phyloP scores from a whole-genome alignment of 2,329 filamentous ascomycete species.

The Aspergillus quadricinctus region DNA sequence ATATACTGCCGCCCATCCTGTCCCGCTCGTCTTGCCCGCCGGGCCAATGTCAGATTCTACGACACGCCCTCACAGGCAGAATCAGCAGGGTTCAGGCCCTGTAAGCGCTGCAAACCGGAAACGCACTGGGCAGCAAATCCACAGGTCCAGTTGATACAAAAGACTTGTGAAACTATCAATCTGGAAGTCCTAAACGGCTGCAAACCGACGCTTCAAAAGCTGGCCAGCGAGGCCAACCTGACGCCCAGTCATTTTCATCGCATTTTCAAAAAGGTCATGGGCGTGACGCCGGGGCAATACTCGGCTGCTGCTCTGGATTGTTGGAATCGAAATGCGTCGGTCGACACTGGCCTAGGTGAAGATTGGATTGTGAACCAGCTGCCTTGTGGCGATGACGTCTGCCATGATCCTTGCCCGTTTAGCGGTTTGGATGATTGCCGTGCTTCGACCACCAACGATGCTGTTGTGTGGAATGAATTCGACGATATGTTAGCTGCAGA shows the following conservation, averaged over 20 bases:
- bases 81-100: conserved; percentile 49
- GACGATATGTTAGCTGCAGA: conserved; percentile 31
- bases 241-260: conserved; percentile 53
- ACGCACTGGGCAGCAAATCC: conserved; percentile 25
- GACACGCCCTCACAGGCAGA: conserved; percentile 45
- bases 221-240: conserved; percentile 46
- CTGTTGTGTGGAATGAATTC: conserved; percentile 33
- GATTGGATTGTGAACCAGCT: not conserved
- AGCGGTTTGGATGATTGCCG: not conserved
- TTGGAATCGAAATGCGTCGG: not conserved
- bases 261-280: conserved; percentile 50
- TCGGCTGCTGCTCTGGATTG: conserved; percentile 12
- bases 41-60: conserved; percentile 55
- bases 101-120: conserved; percentile 54
- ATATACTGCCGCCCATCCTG: conserved; percentile 57
- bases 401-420: not conserved
- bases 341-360: not conserved
- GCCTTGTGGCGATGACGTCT: not conserved
- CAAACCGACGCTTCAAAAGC: conserved; percentile 40
- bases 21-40: conserved; percentile 53
- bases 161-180: conserved; percentile 30
- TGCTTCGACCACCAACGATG: not conserved
- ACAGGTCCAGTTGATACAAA: conserved; percentile 27
- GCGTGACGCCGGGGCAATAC: conserved; percentile 47
- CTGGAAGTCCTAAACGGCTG: conserved; percentile 19